Percentiles rank a stretch among this genome's conserved stretches.
These are phyloP conservation scores for Paecilomyces dactylethromorphus DNA, from an alignment of 2,329 filamentous ascomycete species.

Conservation along the genomic window DNA sequence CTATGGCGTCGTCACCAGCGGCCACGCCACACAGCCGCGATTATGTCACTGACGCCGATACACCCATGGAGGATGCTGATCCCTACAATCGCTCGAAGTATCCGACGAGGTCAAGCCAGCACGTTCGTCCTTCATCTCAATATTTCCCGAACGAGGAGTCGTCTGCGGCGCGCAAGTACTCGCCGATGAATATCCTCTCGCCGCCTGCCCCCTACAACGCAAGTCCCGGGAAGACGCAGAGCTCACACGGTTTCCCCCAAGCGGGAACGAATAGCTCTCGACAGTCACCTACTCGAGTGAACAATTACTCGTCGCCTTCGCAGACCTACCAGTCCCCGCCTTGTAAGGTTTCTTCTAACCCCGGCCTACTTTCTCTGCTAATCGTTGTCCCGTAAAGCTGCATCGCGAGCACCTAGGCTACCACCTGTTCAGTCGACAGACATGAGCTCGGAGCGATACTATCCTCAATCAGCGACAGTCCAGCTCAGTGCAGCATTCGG, in stretches of 20 bases:
- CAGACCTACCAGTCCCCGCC: conserved; percentile 55
- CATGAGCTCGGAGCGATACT: conserved; percentile 61
- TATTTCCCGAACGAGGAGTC: conserved; percentile 69
- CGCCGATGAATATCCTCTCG: conserved; percentile 86
- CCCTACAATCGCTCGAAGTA: conserved; percentile 83
- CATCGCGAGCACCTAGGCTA: conserved; percentile 56
- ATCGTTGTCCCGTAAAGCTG: conserved; percentile 30
- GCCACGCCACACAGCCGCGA: conserved; percentile 58
- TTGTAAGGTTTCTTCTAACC: conserved; percentile 33
- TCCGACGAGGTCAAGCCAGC: conserved; percentile 68
- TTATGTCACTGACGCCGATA: conserved; percentile 60
- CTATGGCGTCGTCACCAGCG: conserved; percentile 54
- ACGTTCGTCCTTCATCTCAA: conserved; percentile 65
- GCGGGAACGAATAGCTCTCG: conserved; percentile 47
- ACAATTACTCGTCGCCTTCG: conserved; percentile 50
- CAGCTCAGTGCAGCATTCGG: conserved; percentile 63
- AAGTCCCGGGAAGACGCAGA: conserved; percentile 52
- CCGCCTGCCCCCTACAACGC: conserved; percentile 71
- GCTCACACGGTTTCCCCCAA: conserved; percentile 50
- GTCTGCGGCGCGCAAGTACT: conserved; percentile 83
- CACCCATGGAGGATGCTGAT: conserved; percentile 85
- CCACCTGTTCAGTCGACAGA: conserved; percentile 67
- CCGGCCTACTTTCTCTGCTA: conserved; percentile 3
- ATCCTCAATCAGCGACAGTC: conserved; percentile 63
- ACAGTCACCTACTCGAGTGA: conserved; percentile 71